Conservation (phyloP, 1,284 basidiomycete species). For the Coniferiporia sulphurascens region DNA sequence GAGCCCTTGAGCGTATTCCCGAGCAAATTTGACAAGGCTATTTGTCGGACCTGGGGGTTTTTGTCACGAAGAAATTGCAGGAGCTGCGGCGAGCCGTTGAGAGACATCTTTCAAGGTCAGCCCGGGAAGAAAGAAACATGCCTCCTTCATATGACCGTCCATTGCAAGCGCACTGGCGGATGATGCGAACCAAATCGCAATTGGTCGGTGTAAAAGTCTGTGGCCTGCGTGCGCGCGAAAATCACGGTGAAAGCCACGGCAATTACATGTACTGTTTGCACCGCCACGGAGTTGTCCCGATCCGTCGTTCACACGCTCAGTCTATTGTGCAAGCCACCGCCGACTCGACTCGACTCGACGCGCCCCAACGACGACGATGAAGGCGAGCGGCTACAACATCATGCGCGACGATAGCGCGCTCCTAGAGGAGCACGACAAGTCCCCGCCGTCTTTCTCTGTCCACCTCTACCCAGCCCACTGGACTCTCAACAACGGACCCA, state of each 20-base stretch:
- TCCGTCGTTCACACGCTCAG: constrained; percentile 5
- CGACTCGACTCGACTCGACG: background rate
- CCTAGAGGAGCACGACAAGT: constrained; percentile 48
- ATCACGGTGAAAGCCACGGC: background rate
- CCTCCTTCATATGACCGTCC: constrained; percentile 12
- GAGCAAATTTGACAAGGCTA: constrained; percentile 81
- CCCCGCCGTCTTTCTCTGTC: constrained; percentile 67
- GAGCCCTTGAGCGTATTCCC: constrained; percentile 73
- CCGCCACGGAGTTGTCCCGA: constrained; percentile 6
- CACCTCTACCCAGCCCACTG: constrained; percentile 73
- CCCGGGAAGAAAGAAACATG: background rate
- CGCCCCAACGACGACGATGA: constrained; percentile 10
- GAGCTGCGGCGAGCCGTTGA: constrained; percentile 43
- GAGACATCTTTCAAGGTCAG: background rate
- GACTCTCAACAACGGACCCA: constrained; percentile 66
- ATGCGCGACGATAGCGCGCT: constrained; percentile 56
- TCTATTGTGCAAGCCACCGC: background rate
- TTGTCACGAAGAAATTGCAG: constrained; percentile 82
- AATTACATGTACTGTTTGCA: background rate
- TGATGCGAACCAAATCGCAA: too few species aligned
- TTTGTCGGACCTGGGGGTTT: constrained; percentile 83
- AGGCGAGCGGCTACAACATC: constrained; percentile 52
- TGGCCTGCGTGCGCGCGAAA: background rate
- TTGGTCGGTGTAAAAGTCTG: too few species aligned
- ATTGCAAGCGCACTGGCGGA: too few species aligned